These are phyloP conservation scores for Lachnellula hyalina DNA, from an alignment of 2,329 filamentous ascomycete genomes.

Conservation along the genomic window DNA sequence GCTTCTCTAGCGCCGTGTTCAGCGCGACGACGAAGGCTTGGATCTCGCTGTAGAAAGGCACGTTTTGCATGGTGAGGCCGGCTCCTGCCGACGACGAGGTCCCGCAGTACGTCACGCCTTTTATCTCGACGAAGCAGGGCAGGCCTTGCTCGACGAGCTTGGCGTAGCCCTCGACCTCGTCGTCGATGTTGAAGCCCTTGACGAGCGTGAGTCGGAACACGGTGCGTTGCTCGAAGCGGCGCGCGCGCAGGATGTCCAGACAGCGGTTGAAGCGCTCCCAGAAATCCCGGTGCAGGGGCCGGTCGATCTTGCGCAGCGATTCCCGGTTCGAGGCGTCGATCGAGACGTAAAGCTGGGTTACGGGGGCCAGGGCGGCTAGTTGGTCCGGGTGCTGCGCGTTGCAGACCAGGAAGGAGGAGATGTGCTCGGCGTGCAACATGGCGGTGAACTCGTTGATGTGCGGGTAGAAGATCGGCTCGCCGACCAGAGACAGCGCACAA, in stretches of 20 bases:
- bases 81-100: slow-evolving; percentile 79
- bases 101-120: slow-evolving; percentile 95
- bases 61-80: slow-evolving; percentile 93
- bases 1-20: slow-evolving; percentile 59
- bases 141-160: slow-evolving; percentile 79
- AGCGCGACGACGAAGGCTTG: slow-evolving; percentile 74
- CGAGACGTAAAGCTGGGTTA: slow-evolving; percentile 93
- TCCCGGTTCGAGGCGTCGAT: slow-evolving; percentile 93
- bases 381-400: slow-evolving; percentile 96
- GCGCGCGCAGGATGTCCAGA: slow-evolving; percentile 79
- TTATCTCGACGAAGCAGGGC: slow-evolving; percentile 91
- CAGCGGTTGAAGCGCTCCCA: slow-evolving; percentile 95
- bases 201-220: slow-evolving; percentile 94
- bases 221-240: slow-evolving; percentile 80
- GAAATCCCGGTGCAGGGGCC: slow-evolving; percentile 90
- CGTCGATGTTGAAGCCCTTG: slow-evolving; percentile 96
- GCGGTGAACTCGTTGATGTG: slow-evolving; percentile 88
- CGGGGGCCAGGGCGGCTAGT: slow-evolving; percentile 71
- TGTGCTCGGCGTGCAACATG: slow-evolving; percentile 78
- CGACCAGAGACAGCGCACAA: slow-evolving; percentile 86
- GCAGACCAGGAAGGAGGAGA: slow-evolving; percentile 93
- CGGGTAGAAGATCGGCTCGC: slow-evolving; percentile 98
- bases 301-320: slow-evolving; percentile 79
- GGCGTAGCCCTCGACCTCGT: slow-evolving; percentile 86
- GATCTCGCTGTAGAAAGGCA: slow-evolving; percentile 92